Evolutionary conservation across 257 asterid species (phyloP), one percentile per base, ranked within the genome.

Genomic region (Jacaranda mimosifolia): DNA sequence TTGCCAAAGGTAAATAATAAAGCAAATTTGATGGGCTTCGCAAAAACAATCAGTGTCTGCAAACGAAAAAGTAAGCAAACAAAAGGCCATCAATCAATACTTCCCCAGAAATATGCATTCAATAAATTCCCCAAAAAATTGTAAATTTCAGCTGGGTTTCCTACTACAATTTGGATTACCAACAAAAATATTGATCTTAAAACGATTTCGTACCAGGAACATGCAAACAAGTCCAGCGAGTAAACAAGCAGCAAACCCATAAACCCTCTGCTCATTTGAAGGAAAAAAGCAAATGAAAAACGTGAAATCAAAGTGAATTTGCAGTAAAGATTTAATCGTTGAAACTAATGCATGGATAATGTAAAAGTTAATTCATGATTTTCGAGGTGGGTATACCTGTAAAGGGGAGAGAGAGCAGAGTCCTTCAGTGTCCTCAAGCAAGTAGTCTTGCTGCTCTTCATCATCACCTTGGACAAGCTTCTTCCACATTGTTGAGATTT

Each of bases 1-100:
- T 95, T 95, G 72, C 97, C 99, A 71, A 95, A 90, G 74, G 98
- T 91, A 86, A 95, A 95, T 21, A 95, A 81, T 78, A 95, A 63
- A 36, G 95, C 96, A 80, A 93, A 95, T 83, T 93, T 93, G 89
- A 95, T 87, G 82, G 99, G 98, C 63, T 66, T 89, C 40, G 82
- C 87, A 76, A 93, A 93, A 49, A 91, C 97, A 85, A 95, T 80
- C 85, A 93, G 40, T 63, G 98, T 89, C 99, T 93, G 96, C 93
- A 79, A 80, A 79, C 2, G 19, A 72, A 78, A 55, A 76, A 73
- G n/a, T n/a, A 64, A 72, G 53, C 73, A 60, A 73, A 63, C 46
- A 6, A 68, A 73, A 64, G 55, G 9, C 9, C 62, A 74, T 81
- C 21, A 75, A 74, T 81, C 21, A 75, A 64, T 70, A 18, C 38